Evolutionary conservation across 495 filamentous ascomycete species (phyloP).

Genomic region (Thozetella sp.): DNA sequence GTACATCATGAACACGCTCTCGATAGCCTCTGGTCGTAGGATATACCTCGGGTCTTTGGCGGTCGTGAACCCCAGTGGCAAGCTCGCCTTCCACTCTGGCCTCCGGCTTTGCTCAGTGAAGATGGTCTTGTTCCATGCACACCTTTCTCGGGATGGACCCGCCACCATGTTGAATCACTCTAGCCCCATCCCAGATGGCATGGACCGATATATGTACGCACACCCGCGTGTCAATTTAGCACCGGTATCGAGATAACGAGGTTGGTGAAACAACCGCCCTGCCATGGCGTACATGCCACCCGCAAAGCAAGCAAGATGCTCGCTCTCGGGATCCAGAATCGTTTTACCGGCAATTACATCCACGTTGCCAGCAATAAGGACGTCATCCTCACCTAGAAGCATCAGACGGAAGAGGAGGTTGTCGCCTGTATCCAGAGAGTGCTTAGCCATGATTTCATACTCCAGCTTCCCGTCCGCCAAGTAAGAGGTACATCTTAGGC

Average conservation of each 20-base stretch:
- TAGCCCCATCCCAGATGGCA: constrained; percentile 83
- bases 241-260: constrained; percentile 72
- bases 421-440: constrained; percentile 61
- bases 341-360: constrained; percentile 7
- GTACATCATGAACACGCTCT: neutral
- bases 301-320: constrained; percentile 68
- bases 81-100: neutral
- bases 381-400: constrained; percentile 56
- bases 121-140: constrained; percentile 30
- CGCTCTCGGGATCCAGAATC: constrained; percentile 25
- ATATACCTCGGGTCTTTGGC: neutral
- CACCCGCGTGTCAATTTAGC: constrained; percentile 81
- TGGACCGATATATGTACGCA: constrained; percentile 81
- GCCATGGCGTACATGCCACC: constrained; percentile 90
- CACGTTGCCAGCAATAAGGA: constrained; percentile 61
- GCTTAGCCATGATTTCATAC: constrained; percentile 40
- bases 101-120: constrained; percentile 62
- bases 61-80: neutral
- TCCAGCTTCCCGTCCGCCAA: constrained; percentile 26
- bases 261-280: constrained; percentile 69
- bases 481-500: constrained; percentile 60
- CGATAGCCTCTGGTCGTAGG: neutral
- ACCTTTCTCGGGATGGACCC: constrained; percentile 46
- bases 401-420: constrained; percentile 67
- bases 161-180: constrained; percentile 65